phyloP scores from a whole-genome alignment of 2,329 filamentous ascomycete genomes.

The Ophioceras dolichostomum region DNA sequence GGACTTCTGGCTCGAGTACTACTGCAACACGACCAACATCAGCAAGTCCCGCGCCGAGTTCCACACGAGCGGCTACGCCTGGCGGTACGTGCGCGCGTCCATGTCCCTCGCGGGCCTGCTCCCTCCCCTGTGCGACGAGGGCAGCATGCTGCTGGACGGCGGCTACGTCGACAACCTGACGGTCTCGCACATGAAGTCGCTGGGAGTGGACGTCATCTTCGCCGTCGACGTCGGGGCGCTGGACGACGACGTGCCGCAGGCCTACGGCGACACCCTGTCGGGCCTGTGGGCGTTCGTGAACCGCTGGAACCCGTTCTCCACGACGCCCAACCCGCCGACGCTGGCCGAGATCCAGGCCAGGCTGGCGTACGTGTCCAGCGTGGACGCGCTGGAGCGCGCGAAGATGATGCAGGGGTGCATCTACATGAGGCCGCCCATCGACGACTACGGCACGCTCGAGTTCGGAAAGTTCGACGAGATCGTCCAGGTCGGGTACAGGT shows the following conservation, averaged over 20 bases:
- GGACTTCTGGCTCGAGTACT: slow-evolving; percentile 97
- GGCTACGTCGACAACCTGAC: slow-evolving; percentile 97
- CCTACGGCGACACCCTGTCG: slow-evolving; percentile 86
- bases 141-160: slow-evolving; percentile 90
- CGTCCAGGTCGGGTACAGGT: slow-evolving; percentile 77
- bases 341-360: slow-evolving; percentile 92
- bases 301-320: slow-evolving; percentile 92
- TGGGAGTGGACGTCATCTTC: slow-evolving; percentile 90
- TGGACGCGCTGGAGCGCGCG: slow-evolving; percentile 86
- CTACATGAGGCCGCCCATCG: slow-evolving; percentile 94
- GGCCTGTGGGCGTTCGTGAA: slow-evolving; percentile 93
- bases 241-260: slow-evolving; percentile 84
- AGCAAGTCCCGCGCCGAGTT: slow-evolving; percentile 86
- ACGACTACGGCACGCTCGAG: slow-evolving; percentile 85
- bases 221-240: slow-evolving; percentile 88
- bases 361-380: slow-evolving; percentile 86
- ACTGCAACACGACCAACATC: slow-evolving; percentile 99
- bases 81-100: slow-evolving; percentile 90
- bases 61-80: slow-evolving; percentile 92
- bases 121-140: slow-evolving; percentile 91
- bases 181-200: slow-evolving; percentile 89
- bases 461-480: slow-evolving; percentile 98
- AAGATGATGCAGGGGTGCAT: slow-evolving; percentile 85
- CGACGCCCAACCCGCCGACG: slow-evolving; percentile 82
- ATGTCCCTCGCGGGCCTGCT: slow-evolving; percentile 93